Percentiles rank a stretch among this genome's conserved stretches.
These are phyloP conservation scores for Chlamydomonas incerta DNA, from an alignment of 139 green algal species.

Conservation along the genomic window DNA sequence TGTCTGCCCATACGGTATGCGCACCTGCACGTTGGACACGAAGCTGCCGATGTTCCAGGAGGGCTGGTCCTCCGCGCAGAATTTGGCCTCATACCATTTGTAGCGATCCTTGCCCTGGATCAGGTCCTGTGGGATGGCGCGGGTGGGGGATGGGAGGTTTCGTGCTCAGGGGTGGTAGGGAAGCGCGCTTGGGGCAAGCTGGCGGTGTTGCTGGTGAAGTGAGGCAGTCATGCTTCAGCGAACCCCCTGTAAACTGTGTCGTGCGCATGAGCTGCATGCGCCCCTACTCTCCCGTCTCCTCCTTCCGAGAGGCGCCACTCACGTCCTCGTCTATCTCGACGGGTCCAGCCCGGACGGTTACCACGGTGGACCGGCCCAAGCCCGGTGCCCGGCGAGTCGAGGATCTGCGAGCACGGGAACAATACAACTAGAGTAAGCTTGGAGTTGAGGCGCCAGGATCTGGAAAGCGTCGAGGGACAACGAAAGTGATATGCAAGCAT, in stretches of 20 bases:
- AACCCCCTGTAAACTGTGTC: no score
- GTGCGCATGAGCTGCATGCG: no score
- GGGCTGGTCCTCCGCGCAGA: constrained; percentile 77
- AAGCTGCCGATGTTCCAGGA: constrained; percentile 80
- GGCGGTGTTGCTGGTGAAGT: no score
- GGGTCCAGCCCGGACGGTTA: constrained; percentile 10
- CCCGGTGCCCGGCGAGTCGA: neutral
- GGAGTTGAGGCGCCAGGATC: no score
- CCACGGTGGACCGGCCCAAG: neutral
- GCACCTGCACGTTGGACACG: constrained; percentile 45
- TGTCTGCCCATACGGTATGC: no score
- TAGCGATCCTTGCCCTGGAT: constrained; percentile 64
- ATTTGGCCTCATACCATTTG: constrained; percentile 78
- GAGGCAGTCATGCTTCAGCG: neutral
- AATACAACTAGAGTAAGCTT: no score
- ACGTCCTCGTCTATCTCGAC: constrained; percentile 32
- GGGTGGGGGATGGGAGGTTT: neutral
- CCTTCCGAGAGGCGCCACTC: no score
- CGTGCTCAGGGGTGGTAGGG: neutral
- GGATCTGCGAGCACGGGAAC: neutral
- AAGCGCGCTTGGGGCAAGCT: neutral
- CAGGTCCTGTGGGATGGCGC: constrained; percentile 52
- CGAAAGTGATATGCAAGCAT: no score
- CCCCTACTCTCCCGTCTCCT: no score
- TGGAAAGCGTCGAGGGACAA: no score